These are phyloP conservation scores for Sicyos edulis DNA, from an alignment of 306 rosid genomes.

Conservation along the genomic window DNA sequence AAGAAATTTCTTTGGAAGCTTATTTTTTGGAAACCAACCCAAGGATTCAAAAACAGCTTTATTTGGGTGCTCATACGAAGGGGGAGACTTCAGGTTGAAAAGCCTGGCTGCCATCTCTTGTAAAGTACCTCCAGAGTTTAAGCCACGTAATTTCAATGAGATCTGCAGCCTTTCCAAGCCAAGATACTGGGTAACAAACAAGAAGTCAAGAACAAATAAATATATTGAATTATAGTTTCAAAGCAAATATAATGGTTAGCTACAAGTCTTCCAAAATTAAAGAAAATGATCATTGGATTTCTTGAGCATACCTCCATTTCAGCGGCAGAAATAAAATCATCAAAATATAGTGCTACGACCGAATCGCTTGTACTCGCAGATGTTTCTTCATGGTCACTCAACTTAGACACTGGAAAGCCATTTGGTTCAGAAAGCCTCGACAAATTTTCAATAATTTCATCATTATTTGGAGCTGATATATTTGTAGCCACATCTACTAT, in stretches of 20 bases:
- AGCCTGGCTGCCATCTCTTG: constrained; percentile 88
- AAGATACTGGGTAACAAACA: constrained; percentile 40
- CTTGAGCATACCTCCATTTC: constrained; percentile 69
- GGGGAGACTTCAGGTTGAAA: constrained; percentile 69
- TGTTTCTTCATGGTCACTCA: constrained; percentile 35
- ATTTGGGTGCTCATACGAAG: constrained; percentile 69
- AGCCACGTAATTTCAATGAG: constrained; percentile 66
- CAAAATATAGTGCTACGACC: constrained; percentile 54
- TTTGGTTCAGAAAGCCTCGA: constrained; percentile 33
- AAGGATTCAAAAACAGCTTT: constrained; percentile 23
- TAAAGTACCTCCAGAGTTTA: constrained; percentile 87
- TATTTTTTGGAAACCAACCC: too few species aligned
- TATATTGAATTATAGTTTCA: neutral
- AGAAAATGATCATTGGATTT: constrained; percentile 6
- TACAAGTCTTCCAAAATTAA: neutral
- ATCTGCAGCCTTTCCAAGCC: constrained; percentile 76
- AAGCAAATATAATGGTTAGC: neutral
- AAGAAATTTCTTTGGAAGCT: too few species aligned
- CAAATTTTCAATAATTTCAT: constrained; percentile 22
- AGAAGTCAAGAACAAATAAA: neutral
- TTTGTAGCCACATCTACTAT: constrained; percentile 24
- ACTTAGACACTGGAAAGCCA: constrained; percentile 34
- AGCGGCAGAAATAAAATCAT: constrained; percentile 46
- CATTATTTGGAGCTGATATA: constrained; percentile 24
- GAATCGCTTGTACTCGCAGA: constrained; percentile 28